These are phyloP conservation scores for Dovyalis caffra DNA, from an alignment of 345 rosid species.

Conservation along the genomic window DNA sequence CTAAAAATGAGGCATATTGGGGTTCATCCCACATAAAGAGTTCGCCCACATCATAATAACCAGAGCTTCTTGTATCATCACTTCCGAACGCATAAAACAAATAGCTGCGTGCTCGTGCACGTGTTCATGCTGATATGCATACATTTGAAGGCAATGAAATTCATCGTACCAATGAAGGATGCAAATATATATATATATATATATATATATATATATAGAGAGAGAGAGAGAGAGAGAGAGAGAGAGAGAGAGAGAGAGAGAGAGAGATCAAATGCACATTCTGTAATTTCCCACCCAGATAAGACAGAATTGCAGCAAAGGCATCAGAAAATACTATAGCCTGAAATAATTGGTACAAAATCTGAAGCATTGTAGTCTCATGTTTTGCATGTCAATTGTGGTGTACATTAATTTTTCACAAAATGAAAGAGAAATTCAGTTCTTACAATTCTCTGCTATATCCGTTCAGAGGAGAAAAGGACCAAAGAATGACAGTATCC, in stretches of 20 bases:
- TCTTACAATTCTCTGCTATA: conserved; percentile 13
- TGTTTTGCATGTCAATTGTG: not conserved
- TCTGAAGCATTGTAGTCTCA: not conserved
- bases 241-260: no score
- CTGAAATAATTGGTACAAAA: conserved; percentile 5
- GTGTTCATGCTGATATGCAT: not conserved
- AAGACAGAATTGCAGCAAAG: not conserved
- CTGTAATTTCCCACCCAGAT: not conserved
- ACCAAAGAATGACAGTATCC: not conserved
- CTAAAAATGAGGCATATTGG: not conserved
- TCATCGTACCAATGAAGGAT: not conserved
- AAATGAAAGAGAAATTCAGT: conserved; percentile 1
- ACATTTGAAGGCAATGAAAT: not conserved
- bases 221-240: no score
- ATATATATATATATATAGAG: no score
- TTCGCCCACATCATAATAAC: not conserved
- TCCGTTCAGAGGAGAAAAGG: not conserved
- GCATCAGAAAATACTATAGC: not conserved
- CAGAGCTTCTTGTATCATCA: no score
- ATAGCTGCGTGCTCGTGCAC: no score
- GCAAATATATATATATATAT: not conserved
- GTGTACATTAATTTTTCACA: not conserved
- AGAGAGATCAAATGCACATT: not conserved
- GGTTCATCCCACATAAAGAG: not conserved
- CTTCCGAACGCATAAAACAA: no score